Evolutionary conservation across 371 early-diverging fungal genomes (phyloP).

Genomic region (Mortierella sp.): DNA sequence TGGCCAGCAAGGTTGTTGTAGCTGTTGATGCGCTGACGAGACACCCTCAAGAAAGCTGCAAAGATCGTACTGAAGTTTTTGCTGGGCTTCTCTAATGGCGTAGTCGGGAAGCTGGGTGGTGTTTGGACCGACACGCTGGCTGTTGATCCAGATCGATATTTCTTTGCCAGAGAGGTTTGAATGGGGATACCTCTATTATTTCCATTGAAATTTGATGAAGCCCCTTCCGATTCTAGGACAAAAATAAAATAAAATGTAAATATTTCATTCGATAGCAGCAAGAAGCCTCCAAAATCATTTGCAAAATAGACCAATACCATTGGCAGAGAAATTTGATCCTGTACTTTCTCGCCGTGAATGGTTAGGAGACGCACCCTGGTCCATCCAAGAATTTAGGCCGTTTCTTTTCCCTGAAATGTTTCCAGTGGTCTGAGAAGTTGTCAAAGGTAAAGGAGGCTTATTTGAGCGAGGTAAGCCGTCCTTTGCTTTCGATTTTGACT

Average conservation of each 20-base stretch:
- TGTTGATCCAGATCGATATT: slow-evolving; percentile 22
- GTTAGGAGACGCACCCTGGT: slow-evolving; percentile 20
- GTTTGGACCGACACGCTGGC: slow-evolving; percentile 20
- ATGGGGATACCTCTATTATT: slow-evolving; percentile 19
- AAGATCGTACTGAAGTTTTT: slow-evolving; percentile 56
- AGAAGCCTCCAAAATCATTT: not conserved
- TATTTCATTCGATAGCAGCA: not conserved
- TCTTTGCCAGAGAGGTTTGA: slow-evolving; percentile 14
- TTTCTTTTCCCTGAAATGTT: slow-evolving; percentile 25
- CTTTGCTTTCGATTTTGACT: slow-evolving; percentile 35
- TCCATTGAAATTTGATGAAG: not conserved
- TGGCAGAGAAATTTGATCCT: slow-evolving; percentile 38
- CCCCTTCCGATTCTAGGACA: slow-evolving; percentile 7
- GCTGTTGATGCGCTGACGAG: slow-evolving; percentile 51
- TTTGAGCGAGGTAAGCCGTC: slow-evolving; percentile 19
- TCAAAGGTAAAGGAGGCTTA: slow-evolving; percentile 49
- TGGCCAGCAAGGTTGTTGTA: slow-evolving; percentile 44
- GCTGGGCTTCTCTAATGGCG: slow-evolving; percentile 43
- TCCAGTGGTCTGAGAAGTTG: slow-evolving; percentile 41
- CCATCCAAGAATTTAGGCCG: slow-evolving; percentile 15
- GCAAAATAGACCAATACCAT: slow-evolving; percentile 23
- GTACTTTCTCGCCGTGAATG: slow-evolving; percentile 45
- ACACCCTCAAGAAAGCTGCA: slow-evolving; percentile 47
- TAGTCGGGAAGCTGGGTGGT: slow-evolving; percentile 19
- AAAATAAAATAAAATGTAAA: not conserved